Base-by-base conservation (phyloP, 345 rosid genomes). In the Eucalyptus coolabah region DNA sequence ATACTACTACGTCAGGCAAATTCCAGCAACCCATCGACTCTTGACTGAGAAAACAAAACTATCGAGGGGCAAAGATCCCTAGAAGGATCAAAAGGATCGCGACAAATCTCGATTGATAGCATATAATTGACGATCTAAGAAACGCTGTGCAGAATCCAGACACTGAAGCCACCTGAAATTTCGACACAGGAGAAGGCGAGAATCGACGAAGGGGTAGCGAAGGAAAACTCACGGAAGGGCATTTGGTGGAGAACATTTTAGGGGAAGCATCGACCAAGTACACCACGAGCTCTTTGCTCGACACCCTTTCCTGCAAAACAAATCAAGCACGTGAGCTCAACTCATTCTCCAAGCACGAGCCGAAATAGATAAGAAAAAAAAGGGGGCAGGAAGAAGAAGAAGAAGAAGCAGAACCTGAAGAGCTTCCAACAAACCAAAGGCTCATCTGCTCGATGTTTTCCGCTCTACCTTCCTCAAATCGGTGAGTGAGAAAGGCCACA, bases 211-310 rank as follows among this genome's bases (percentile, higher is more conserved):
- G 2, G 34, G 81, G 81, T 10, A 34, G 81, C 81, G 81, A 69
- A 69, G 81, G 26, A 34, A 53, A 53, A 93, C 96, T 93, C 87
- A 97, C 98, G 17, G 94, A 91, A 15, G 94, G 90, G 88, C 90
- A 94, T 86, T 93, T 93, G 40, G 96, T 82, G 87, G 44, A 88
- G 90, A 96, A 94, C 99, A 98, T 97, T 92, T 95, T 96, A 87
- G 98, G 98, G 87, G 99, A 96, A 92, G 98, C 98, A 87, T 97
- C 98, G 47, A 98, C 94, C 89, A 97, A 93, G 90, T 95, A 95
- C 82, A 97, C 98, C 53, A 91, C 93, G 82, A 95, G 93, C 63
- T 97, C 98, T 89, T 98, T 97, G 49, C 96, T 94, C 49, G 96
- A 89, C 47, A 93, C 96, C 86, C 92, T 94, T 87, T 91, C 95